A percentile compares a stretch with the other conserved stretches of the same genome.
Conservation (phyloP, 495 filamentous ascomycete genomes). For the Aspergillus avenaceus region DNA sequence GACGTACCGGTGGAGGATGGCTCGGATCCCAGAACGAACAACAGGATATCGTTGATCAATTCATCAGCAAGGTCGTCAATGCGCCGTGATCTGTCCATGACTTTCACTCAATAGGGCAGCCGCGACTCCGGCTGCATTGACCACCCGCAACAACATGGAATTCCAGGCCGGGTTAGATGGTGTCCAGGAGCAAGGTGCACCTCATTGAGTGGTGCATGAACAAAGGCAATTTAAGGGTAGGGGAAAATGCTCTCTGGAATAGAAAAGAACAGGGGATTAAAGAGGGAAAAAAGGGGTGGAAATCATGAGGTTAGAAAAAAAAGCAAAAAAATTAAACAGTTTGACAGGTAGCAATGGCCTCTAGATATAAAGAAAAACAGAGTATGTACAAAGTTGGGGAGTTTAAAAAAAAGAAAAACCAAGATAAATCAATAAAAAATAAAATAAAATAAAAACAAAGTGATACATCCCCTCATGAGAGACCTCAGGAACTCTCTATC, state of each 20-base stretch:
- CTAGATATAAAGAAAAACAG: constrained; percentile 1
- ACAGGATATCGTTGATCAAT: constrained; percentile 53
- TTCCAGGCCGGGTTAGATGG: constrained; percentile 9
- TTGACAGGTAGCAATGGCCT: background rate
- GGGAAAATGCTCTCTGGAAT: background rate
- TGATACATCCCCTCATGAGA: constrained; percentile 18
- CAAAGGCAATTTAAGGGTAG: constrained; percentile 6
- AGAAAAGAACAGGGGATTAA: constrained; percentile 4
- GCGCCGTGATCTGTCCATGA: constrained; percentile 32
- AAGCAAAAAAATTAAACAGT: constrained; percentile 5
- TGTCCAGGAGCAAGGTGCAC: constrained; percentile 8
- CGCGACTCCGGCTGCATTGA: constrained; percentile 33
- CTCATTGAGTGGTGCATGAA: constrained; percentile 8
- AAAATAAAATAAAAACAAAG: constrained; percentile 13
- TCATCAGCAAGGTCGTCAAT: constrained; percentile 58
- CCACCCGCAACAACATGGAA: constrained; percentile 39
- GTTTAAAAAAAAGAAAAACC: constrained; percentile 6
- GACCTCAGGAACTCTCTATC: constrained; percentile 5
- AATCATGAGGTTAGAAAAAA: background rate
- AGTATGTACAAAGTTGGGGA: constrained; percentile 1
- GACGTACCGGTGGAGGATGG: constrained; percentile 9
- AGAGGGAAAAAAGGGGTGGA: background rate
- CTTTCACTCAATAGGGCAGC: constrained; percentile 32
- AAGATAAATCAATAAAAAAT: constrained; percentile 6
- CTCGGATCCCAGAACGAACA: constrained; percentile 25